Conservation (phyloP, 163 green algal species). For the Prototheca cutis region DNA sequence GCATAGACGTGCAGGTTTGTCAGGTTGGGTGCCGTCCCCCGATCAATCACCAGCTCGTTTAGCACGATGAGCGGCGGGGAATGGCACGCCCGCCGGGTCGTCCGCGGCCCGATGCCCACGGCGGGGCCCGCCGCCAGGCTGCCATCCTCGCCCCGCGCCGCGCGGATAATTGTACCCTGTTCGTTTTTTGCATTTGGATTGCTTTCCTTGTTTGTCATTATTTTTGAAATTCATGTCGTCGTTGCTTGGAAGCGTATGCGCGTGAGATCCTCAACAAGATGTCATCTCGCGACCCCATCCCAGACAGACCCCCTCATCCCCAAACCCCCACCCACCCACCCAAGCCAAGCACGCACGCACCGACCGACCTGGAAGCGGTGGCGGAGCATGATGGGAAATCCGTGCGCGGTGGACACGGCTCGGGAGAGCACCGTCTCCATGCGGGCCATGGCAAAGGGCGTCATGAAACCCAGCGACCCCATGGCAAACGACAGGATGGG, state of each 20-base stretch:
- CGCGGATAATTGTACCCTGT: not conserved
- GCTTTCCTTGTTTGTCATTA: no score
- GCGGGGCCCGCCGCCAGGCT: no score
- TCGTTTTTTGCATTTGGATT: no score
- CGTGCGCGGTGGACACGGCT: constrained; percentile 10
- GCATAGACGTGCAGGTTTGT: constrained; percentile 87
- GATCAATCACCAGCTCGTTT: constrained; percentile 35
- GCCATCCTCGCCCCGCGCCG: not conserved
- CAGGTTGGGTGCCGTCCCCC: constrained; percentile 61
- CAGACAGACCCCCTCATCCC: no score
- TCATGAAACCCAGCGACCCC: constrained; percentile 72
- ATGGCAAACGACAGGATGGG: constrained; percentile 75
- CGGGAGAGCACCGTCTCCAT: constrained; percentile 34
- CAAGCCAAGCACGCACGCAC: no score
- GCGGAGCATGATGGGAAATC: constrained; percentile 68
- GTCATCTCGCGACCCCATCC: no score
- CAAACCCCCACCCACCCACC: no score
- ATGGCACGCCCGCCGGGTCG: not conserved
- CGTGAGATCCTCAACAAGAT: no score
- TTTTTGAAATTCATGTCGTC: no score
- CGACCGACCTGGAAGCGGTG: constrained; percentile 55
- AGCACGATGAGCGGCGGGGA: constrained; percentile 1
- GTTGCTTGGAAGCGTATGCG: no score
- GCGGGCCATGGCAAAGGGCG: constrained; percentile 52
- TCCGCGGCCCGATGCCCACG: no score